A percentile compares a stretch with the other conserved stretches of the same genome.
These are phyloP conservation scores for Malus hybrid DNA, from an alignment of 331 rosid species.

Conservation along the genomic window DNA sequence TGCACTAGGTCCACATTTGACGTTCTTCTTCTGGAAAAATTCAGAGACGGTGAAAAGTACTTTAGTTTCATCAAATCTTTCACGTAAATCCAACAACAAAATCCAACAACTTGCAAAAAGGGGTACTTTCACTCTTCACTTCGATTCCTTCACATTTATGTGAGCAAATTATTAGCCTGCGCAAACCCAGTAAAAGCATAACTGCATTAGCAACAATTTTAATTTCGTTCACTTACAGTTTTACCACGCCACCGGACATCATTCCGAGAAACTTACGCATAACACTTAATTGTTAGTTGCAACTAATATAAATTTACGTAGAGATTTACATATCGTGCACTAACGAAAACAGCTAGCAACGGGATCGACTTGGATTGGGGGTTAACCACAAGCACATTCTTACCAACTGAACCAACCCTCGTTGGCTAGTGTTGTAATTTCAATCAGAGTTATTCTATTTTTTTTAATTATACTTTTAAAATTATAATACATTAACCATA, in stretches of 20 bases:
- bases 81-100: conserved; percentile 3
- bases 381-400: too few relatives aligned
- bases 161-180: not conserved
- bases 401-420: too few relatives aligned
- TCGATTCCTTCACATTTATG: not conserved
- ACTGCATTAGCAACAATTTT: not conserved
- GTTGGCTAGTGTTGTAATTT: too few relatives aligned
- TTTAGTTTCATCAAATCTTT: conserved; percentile 5
- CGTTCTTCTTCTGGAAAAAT: conserved; percentile 8
- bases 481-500: too few relatives aligned
- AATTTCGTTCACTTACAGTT: not conserved
- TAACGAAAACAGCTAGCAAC: too few relatives aligned
- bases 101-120: not conserved
- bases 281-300: too few relatives aligned
- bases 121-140: not conserved
- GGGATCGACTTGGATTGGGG: too few relatives aligned
- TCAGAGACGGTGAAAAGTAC: conserved; percentile 2
- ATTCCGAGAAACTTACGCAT: too few relatives aligned
- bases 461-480: too few relatives aligned
- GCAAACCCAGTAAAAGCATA: not conserved
- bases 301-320: too few relatives aligned
- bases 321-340: rapidly evolving
- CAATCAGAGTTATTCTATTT: too few relatives aligned
- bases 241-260: not conserved
- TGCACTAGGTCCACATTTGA: not conserved